These are phyloP conservation scores for Epichloe gansuensis DNA, from an alignment of 2,329 filamentous ascomycete species.

Conservation along the genomic window DNA sequence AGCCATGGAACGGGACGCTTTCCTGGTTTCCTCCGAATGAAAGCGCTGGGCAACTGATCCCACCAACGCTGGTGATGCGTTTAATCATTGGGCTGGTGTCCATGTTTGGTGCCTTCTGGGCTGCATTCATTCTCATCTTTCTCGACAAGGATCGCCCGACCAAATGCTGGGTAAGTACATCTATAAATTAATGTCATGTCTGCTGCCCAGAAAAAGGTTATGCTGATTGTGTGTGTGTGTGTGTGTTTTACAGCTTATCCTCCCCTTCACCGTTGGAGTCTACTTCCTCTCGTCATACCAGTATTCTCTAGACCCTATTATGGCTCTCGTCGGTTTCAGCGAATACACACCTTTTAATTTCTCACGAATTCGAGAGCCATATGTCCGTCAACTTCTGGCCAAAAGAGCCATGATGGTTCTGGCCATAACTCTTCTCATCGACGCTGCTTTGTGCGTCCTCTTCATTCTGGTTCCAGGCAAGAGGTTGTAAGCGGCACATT, in stretches of 20 bases:
- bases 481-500: constrained; percentile 40
- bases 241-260: constrained; percentile 39
- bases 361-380: constrained; percentile 77
- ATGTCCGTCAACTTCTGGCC: constrained; percentile 72
- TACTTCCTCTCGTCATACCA: constrained; percentile 88
- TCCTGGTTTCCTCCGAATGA: constrained; percentile 87
- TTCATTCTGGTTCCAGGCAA: constrained; percentile 95
- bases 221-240: constrained; percentile 14
- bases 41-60: constrained; percentile 93
- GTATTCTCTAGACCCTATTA: constrained; percentile 85
- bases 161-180: constrained; percentile 66
- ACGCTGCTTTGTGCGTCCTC: constrained; percentile 71
- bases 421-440: constrained; percentile 60
- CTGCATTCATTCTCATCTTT: constrained; percentile 86
- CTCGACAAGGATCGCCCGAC: constrained; percentile 62
- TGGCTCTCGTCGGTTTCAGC: constrained; percentile 80
- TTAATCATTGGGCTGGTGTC: constrained; percentile 69
- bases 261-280: constrained; percentile 84
- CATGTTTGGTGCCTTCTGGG: constrained; percentile 90
- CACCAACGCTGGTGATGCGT: constrained; percentile 74
- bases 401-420: constrained; percentile 77
- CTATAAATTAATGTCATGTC: neutral
- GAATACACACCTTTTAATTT: constrained; percentile 96
- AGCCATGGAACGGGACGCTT: constrained; percentile 99
- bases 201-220: constrained; percentile 5